Evolutionary conservation across 1,284 basidiomycete species (phyloP), one percentile per base, ranked within the genome.

Genomic region (Heterobasidion irregulare): DNA sequence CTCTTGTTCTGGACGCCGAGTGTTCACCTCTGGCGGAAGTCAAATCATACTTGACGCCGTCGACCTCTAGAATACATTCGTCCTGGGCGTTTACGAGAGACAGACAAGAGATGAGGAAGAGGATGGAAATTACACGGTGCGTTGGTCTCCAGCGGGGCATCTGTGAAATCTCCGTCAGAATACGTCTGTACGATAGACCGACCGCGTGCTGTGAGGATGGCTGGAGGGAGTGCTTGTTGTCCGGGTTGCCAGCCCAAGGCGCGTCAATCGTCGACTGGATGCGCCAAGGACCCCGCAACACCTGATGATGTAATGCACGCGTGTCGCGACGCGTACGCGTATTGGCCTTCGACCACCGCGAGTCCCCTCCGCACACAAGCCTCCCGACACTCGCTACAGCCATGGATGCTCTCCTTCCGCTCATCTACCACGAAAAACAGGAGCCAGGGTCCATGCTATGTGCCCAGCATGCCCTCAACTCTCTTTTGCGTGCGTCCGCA

Each of bases 391-490:
- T 50, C 46, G 47, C 48, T n/a, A 35, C 36, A 15, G 53, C 53
- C 50, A 69, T 86, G 45, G 78, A 84, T 59, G 64, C 62, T 36
- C 73, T 90, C 18, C 61, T 72, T n/a, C 67, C 73, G 9, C 64
- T 75, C 13, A 86, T 91, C 56, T 91, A 91, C 65, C 87, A 90
- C 68, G 88, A 91, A 66, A 78, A 69, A 59, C 89, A 92, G 68
- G 79, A 90, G 66, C 61, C 70, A 56, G 89, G 88, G 18, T 89
- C 88, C 2, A 89, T 88, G 81, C 78, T 92, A 47, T 92, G 90
- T 65, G 89, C 89, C n/a, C 89, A 92, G 64, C 88, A 92, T 70
- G 88, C 89, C 12, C 73, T 92, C 36, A 92, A 92, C 66, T 79
- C 81, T 13, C 73, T 92, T n/a, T 73, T 92, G 44, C 89, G 88